Evolutionary conservation across 2,329 filamentous ascomycete species (phyloP).

Genomic region (Aspergillus vadensis): DNA sequence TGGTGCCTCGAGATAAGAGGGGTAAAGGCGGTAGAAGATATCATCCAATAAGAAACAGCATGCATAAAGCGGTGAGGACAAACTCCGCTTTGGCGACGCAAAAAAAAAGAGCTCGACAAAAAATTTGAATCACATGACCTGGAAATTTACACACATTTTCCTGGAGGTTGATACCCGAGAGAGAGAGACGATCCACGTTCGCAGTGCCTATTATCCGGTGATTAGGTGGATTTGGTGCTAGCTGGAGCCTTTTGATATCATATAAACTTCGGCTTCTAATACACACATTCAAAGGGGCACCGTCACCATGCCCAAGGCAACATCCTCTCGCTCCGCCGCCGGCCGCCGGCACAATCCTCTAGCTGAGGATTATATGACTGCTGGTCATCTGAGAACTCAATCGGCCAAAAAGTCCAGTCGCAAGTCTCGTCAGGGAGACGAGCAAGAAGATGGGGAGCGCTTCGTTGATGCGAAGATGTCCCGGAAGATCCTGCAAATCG

Average conservation of each 20-base stretch:
- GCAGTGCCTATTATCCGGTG: background rate
- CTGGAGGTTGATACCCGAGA: conserved; percentile 11
- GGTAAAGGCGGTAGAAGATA: conserved; percentile 1
- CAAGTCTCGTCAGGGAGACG: conserved; percentile 57
- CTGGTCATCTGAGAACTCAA: conserved; percentile 71
- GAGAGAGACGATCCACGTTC: background rate
- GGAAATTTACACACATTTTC: conserved; percentile 39
- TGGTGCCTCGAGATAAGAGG: conserved; percentile 7
- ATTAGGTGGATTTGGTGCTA: background rate
- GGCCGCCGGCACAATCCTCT: conserved; percentile 84
- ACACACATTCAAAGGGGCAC: background rate
- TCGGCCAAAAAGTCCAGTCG: conserved; percentile 68
- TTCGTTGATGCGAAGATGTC: conserved; percentile 90
- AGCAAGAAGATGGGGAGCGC: conserved; percentile 62
- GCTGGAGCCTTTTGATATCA: background rate
- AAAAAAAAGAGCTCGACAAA: conserved; percentile 31
- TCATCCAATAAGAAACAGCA: conserved; percentile 6
- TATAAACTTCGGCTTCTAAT: background rate
- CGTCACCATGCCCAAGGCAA: conserved; percentile 75
- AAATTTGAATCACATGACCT: conserved; percentile 37
- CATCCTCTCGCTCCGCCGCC: conserved; percentile 56
- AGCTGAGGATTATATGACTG: conserved; percentile 78
- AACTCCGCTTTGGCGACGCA: conserved; percentile 1
- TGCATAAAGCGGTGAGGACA: conserved; percentile 21
- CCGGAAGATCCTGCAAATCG: conserved; percentile 83